phyloP scores from a whole-genome alignment of 108 stramenopile species.

The Conticribra weissflogii region DNA sequence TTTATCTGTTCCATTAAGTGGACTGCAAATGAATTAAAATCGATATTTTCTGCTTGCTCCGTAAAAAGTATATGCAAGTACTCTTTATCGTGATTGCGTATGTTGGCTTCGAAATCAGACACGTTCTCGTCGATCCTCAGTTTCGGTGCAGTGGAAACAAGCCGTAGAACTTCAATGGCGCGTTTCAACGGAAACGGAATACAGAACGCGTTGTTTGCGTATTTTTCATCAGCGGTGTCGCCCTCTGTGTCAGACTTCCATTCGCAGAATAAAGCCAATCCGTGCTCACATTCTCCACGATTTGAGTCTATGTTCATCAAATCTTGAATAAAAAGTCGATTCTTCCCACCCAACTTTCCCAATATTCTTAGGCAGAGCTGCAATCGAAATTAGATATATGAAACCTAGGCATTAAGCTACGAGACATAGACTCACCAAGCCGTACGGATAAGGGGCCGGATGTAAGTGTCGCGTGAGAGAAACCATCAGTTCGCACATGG shows the following conservation, averaged over 20 bases:
- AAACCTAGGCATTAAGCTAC: neutral
- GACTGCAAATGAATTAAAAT: constrained; percentile 55
- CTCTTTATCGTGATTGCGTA: no score
- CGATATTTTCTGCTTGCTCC: constrained; percentile 41
- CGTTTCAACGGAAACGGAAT: constrained; percentile 46
- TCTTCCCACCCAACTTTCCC: constrained; percentile 95
- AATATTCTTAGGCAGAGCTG: constrained; percentile 83
- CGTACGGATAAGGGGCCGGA: constrained; percentile 95
- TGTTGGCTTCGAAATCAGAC: no score
- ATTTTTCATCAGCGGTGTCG: neutral
- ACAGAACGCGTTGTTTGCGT: constrained; percentile 25
- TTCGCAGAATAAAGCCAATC: constrained; percentile 30
- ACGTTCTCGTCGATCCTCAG: constrained; percentile 13
- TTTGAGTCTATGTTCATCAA: constrained; percentile 46
- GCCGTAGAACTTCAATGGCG: constrained; percentile 34
- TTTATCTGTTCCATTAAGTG: constrained; percentile 54
- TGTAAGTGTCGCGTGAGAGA: constrained; percentile 85
- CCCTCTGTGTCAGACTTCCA: constrained; percentile 22
- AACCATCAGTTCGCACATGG: constrained; percentile 72
- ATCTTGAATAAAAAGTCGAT: constrained; percentile 84
- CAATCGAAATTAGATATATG: no score
- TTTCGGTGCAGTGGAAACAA: constrained; percentile 29
- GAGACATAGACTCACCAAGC: constrained; percentile 33
- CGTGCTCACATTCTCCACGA: constrained; percentile 6
- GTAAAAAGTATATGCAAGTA: constrained; percentile 11